Evolutionary conservation across 345 rosid genomes (phyloP).

Genomic region (Pugionium dolabratum): DNA sequence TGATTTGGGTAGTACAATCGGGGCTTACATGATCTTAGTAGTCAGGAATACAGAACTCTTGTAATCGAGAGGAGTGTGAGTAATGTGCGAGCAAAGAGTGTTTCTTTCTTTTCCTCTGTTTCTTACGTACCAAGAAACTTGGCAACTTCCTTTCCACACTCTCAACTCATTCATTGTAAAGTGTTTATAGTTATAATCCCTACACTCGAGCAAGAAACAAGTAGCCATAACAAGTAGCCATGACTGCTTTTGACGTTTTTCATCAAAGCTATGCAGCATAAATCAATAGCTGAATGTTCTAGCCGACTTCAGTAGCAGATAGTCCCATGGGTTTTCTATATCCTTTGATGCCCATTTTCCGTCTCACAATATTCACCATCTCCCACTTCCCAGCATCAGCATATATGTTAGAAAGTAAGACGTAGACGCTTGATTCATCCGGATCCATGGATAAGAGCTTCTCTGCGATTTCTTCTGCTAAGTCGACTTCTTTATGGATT

Average conservation of each 20-base stretch:
- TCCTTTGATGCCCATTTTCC: slow-evolving; percentile 35
- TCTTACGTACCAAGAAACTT: no score
- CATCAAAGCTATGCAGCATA: slow-evolving; percentile 13
- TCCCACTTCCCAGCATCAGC: slow-evolving; percentile 48
- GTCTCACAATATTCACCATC: slow-evolving; percentile 39
- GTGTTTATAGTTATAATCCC: no score
- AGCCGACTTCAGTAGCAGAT: slow-evolving; percentile 32
- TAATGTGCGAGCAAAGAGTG: no score
- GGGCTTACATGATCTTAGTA: no score
- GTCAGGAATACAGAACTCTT: no score
- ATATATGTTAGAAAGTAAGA: slow-evolving; percentile 46
- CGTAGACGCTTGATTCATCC: slow-evolving; percentile 36
- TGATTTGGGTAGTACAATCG: no score
- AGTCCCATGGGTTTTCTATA: slow-evolving; percentile 33
- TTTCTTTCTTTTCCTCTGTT: no score
- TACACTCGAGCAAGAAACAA: no score
- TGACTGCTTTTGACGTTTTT: neutral
- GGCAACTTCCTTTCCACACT: no score
- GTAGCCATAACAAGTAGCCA: no score
- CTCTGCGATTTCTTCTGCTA: slow-evolving; percentile 56
- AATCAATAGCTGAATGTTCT: slow-evolving; percentile 25
- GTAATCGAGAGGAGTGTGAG: no score
- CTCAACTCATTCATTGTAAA: no score
- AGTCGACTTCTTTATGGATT: slow-evolving; percentile 49
- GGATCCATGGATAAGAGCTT: slow-evolving; percentile 43